Conservation (phyloP, 208 protist genomes). For the Crithidia acanthocephali region DNA sequence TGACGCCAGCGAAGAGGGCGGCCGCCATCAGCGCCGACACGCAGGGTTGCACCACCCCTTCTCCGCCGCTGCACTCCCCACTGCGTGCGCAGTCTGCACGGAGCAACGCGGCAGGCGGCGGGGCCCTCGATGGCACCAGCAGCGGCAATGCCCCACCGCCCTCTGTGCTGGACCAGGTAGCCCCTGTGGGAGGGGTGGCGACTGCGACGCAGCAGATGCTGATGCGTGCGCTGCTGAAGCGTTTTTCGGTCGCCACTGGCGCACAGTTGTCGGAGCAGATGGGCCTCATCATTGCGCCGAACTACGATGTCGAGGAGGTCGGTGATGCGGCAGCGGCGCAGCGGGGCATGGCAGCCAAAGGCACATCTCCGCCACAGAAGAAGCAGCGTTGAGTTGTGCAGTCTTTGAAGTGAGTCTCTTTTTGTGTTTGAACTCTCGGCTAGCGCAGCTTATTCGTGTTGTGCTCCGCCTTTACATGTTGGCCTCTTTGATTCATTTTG, state of each 20-base stretch:
- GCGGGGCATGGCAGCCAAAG: constrained; percentile 25
- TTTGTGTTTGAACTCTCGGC: too few relatives aligned
- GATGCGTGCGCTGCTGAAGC: constrained; percentile 45
- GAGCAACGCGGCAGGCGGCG: too few relatives aligned
- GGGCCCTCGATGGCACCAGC: too few relatives aligned
- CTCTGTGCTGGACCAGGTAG: constrained; percentile 21
- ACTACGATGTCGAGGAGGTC: constrained; percentile 46
- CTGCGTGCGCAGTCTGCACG: neutral
- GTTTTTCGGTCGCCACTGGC: constrained; percentile 42
- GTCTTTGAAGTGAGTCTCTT: too few relatives aligned
- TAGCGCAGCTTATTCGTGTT: too few relatives aligned
- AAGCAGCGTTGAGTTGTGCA: neutral
- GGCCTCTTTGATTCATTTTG: neutral
- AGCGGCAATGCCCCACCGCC: neutral
- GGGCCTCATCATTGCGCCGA: constrained; percentile 45
- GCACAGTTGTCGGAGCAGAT: constrained; percentile 50
- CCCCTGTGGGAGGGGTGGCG: constrained; percentile 46
- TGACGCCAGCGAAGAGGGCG: neutral
- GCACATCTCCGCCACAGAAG: neutral
- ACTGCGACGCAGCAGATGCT: constrained; percentile 52
- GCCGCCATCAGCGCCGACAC: neutral
- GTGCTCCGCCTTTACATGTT: too few relatives aligned
- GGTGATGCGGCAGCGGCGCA: constrained; percentile 52
- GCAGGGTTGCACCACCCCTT: neutral
- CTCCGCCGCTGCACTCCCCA: neutral